Evolutionary conservation across 176 grass and related monocot species (phyloP).

Genomic region (Saccharum officinarum): DNA sequence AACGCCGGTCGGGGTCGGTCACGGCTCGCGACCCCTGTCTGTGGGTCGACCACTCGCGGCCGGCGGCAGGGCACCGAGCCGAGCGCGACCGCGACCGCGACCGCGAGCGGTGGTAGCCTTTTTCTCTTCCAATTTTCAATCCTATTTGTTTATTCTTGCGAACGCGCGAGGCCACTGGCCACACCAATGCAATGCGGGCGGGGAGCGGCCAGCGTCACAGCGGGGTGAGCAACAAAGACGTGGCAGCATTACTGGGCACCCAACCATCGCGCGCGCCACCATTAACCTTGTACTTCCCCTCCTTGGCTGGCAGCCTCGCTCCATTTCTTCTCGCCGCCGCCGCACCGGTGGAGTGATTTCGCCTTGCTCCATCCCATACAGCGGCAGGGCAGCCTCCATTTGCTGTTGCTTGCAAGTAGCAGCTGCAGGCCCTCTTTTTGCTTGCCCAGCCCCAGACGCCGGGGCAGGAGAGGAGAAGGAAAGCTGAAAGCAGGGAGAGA

Average conservation of each 20-base stretch:
- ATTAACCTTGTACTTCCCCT: neutral
- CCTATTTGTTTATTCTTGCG: neutral
- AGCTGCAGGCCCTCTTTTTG: neutral
- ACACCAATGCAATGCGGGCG: neutral
- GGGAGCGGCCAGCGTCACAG: neutral
- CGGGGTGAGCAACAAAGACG: constrained; percentile 15
- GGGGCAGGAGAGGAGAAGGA: neutral
- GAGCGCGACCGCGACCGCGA: neutral
- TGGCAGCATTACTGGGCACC: neutral
- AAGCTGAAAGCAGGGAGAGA: too few relatives aligned
- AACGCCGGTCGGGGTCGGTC: constrained; percentile 36
- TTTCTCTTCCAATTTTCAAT: neutral
- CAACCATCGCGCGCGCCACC: constrained; percentile 41
- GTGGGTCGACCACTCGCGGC: neutral
- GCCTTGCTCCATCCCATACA: neutral
- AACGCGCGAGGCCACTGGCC: neutral
- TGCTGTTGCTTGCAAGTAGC: constrained; percentile 40
- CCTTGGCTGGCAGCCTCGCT: neutral
- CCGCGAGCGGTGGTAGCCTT: neutral
- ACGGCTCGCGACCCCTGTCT: constrained; percentile 38
- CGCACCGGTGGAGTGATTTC: too few relatives aligned
- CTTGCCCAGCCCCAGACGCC: neutral
- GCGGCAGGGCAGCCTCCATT: neutral
- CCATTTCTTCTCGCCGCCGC: neutral
- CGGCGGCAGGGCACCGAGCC: neutral